These are phyloP conservation scores for Plasmodium adleri DNA, from an alignment of 169 alveolate genomes.

Conservation along the genomic window DNA sequence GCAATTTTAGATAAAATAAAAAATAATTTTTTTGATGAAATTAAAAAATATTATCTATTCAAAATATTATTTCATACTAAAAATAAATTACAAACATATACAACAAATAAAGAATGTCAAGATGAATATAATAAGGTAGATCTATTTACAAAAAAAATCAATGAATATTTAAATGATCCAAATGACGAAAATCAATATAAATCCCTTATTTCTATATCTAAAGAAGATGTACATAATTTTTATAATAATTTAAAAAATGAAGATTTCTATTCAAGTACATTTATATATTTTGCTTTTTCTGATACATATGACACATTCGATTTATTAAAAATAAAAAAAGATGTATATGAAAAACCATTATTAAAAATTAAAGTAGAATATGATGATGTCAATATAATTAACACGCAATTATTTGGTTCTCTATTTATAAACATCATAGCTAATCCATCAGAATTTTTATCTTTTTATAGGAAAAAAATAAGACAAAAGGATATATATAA, in stretches of 20 bases:
- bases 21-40: slow-evolving; percentile 3
- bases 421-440: slow-evolving; percentile 80
- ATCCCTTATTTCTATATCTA: neutral
- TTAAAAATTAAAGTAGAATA: slow-evolving; percentile 78
- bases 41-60: slow-evolving; percentile 51
- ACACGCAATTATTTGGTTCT: slow-evolving; percentile 86
- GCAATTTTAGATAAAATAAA: slow-evolving; percentile 14
- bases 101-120: neutral
- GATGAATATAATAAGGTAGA: neutral
- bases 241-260: slow-evolving; percentile 20
- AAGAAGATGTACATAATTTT: slow-evolving; percentile 28
- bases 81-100: neutral
- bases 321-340: slow-evolving; percentile 50
- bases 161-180: neutral
- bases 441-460: slow-evolving; percentile 86
- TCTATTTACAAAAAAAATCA: neutral
- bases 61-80: slow-evolving; percentile 15
- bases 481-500: neutral
- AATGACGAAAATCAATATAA: neutral
- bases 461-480: slow-evolving; percentile 77
- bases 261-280: slow-evolving; percentile 49
- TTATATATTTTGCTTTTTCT: slow-evolving; percentile 37
- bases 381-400: slow-evolving; percentile 79
- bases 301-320: slow-evolving; percentile 27
- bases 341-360: slow-evolving; percentile 58